phyloP scores from a whole-genome alignment of 2,329 filamentous ascomycete species.

The Cercospora beticola region DNA sequence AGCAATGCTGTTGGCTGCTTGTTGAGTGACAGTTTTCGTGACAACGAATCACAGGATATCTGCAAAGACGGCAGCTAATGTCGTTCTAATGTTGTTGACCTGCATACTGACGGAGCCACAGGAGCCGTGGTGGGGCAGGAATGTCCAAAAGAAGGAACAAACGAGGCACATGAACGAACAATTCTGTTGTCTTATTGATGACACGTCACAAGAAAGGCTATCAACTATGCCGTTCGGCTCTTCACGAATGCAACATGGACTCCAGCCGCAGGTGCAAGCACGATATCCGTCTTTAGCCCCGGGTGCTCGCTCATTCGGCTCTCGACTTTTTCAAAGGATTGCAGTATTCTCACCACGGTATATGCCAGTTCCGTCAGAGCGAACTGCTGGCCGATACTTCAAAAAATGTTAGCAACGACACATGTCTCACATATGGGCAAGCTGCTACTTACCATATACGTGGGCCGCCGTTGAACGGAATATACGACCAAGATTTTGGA shows the following conservation, averaged over 20 bases:
- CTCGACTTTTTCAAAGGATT: constrained; percentile 46
- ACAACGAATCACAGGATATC: background rate
- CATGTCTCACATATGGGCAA: background rate
- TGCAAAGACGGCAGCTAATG: background rate
- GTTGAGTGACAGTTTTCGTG: background rate
- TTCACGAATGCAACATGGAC: constrained; percentile 42
- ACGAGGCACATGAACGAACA: background rate
- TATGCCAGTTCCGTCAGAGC: constrained; percentile 53
- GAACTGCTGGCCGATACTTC: constrained; percentile 49
- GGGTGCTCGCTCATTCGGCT: constrained; percentile 39
- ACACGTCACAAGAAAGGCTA: background rate
- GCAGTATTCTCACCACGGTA: constrained; percentile 48
- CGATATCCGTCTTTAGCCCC: constrained; percentile 49
- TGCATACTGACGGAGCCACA: background rate
- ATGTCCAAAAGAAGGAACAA: background rate
- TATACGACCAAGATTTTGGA: constrained; percentile 51
- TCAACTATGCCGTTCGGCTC: constrained; percentile 14
- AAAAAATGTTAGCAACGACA: background rate
- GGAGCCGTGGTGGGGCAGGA: background rate
- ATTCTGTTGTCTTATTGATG: background rate
- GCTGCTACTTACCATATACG: constrained; percentile 44
- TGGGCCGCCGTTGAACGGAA: constrained; percentile 52
- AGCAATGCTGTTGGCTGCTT: background rate
- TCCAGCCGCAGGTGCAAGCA: constrained; percentile 46
- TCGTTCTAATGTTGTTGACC: background rate